Base-by-base conservation (phyloP, 495 filamentous ascomycete species). In the Bryoglossum gracile region DNA sequence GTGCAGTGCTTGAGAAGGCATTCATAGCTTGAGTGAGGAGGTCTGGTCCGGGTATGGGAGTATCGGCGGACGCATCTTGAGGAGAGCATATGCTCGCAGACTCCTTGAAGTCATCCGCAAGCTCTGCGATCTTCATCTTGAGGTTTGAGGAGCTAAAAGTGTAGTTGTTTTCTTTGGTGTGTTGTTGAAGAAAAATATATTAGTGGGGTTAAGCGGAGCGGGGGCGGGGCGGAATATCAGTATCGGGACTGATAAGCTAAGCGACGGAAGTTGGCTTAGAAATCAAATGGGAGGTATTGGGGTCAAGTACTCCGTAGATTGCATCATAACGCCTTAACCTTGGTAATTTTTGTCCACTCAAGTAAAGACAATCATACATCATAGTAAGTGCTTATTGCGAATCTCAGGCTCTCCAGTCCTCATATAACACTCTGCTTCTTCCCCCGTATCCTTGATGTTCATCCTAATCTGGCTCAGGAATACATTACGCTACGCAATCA, bases 61-160 rank as follows among this genome's bases (percentile, higher is more conserved):
- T 6, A 30, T 35, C 33, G 4, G 25, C 9, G 16, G 23, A 10
- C 21, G 5, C 40, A 18, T 48, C 13, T 44, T 50, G 34, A 3
- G 37, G 21, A 23, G 44, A 9, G 1, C 9, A 33, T 2, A 71
- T 50, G 32, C 50, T 50, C 18, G 21, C 30, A n/a, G 40, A 46
- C 4, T 19, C 17, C 9, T 9, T 28, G n/a, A 57, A 39, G 26
- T 50, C 42, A 13, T 51, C 55, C 9, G 55, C 65, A 25, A 76
- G 70, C 55, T 78, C 73, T 63, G 77, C 73, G 16, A 77, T 61
- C 42, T 53, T 57, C 55, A 57, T 57, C 9, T 30, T 54, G 25
- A 22, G 10, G 13, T 30, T 32, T 37, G 2, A 16, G 26, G 25
- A 10, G 49, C 32, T 9, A 11, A 37, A 17, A 24, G 34, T 26